Evolutionary conservation across 768 basidiomycete genomes (phyloP).

Genomic region (Lactifluus subvellereus): DNA sequence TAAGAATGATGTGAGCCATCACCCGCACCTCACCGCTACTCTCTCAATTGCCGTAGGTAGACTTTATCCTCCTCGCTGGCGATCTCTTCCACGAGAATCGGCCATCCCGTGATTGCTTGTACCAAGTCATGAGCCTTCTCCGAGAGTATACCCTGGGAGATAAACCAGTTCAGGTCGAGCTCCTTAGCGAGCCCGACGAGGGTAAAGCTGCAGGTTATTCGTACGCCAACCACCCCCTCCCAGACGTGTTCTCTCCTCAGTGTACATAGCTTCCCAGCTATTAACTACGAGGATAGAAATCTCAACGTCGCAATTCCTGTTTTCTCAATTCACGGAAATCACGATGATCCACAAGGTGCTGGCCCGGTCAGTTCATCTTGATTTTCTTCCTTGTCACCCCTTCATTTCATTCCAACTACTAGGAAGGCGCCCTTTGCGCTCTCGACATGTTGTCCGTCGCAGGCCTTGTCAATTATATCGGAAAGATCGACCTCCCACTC

Average conservation of each 20-base stretch:
- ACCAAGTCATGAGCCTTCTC: conserved; percentile 82
- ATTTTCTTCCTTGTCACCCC: background rate
- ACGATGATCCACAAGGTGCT: conserved; percentile 97
- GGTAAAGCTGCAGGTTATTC: conserved; percentile 80
- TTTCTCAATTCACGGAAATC: conserved; percentile 98
- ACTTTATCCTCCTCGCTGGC: conserved; percentile 91
- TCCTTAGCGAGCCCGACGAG: conserved; percentile 88
- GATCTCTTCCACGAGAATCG: conserved; percentile 98
- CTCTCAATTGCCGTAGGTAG: conserved; percentile 54
- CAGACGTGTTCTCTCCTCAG: background rate
- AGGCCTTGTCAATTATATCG: conserved; percentile 96
- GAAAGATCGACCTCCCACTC: conserved; percentile 84
- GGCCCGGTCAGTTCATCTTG: conserved; percentile 57
- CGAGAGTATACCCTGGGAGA: conserved; percentile 88
- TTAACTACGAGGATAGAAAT: conserved; percentile 97
- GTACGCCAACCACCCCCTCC: conserved; percentile 42
- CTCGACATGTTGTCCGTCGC: conserved; percentile 92
- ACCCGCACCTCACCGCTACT: conserved; percentile 1
- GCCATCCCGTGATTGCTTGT: conserved; percentile 84
- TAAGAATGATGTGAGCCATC: conserved; percentile 66
- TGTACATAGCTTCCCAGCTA: conserved; percentile 73
- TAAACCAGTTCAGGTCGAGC: conserved; percentile 83
- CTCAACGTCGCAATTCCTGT: conserved; percentile 94
- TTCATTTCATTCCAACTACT: background rate
- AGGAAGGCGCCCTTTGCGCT: conserved; percentile 95